Conservation (phyloP, 2,329 filamentous ascomycete genomes). For the Neonectria hederae region DNA sequence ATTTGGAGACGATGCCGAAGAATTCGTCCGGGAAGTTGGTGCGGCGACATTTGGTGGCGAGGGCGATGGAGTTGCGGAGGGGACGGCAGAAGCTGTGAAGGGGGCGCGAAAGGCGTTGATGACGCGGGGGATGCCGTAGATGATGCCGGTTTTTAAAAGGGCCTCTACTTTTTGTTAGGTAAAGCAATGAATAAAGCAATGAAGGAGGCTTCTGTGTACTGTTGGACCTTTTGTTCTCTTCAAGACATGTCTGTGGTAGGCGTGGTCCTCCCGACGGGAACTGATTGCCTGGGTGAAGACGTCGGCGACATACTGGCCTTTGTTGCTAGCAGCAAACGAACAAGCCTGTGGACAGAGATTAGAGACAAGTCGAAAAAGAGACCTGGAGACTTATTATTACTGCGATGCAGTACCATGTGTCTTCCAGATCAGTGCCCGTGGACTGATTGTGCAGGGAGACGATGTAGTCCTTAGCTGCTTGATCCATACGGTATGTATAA, state of each 20-base stretch:
- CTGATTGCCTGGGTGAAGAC: constrained; percentile 25
- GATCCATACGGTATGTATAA: constrained; percentile 15
- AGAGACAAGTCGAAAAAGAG: neutral
- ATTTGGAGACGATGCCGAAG: constrained; percentile 43
- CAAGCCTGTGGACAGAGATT: constrained; percentile 9
- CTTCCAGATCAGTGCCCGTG: constrained; percentile 14
- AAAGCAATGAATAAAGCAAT: too few relatives aligned
- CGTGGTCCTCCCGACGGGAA: constrained; percentile 8
- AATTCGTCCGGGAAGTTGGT: constrained; percentile 44
- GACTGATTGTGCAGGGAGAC: constrained; percentile 9
- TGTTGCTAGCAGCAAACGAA: constrained; percentile 31
- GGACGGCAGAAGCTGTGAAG: constrained; percentile 24
- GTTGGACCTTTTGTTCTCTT: constrained; percentile 30
- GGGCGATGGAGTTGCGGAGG: constrained; percentile 23
- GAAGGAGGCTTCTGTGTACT: too few relatives aligned
- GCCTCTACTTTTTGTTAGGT: constrained; percentile 18
- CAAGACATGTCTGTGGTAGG: constrained; percentile 24
- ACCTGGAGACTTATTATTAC: neutral
- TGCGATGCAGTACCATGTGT: constrained; percentile 31
- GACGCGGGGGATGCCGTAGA: constrained; percentile 41
- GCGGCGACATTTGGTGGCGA: constrained; percentile 32
- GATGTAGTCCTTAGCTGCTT: constrained; percentile 19
- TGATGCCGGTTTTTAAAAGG: constrained; percentile 40
- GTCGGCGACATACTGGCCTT: constrained; percentile 28
- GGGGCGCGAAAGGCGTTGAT: constrained; percentile 40